Conservation (phyloP, 75 land plant species). For the Adiantum capillusveneris region DNA sequence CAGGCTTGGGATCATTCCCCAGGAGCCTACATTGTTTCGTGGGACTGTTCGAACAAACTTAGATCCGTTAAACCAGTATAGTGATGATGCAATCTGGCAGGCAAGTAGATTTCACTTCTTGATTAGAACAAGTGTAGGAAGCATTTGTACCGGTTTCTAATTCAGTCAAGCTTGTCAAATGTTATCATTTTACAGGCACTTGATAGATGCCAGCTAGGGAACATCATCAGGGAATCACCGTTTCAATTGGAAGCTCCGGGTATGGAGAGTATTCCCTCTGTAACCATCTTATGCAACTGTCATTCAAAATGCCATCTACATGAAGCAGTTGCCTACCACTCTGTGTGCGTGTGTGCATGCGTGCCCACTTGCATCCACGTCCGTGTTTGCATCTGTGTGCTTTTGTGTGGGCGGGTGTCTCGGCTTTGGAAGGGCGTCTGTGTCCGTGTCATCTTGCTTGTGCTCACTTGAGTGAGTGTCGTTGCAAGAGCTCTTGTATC, state of each 20-base stretch:
- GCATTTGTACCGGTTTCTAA: too few relatives aligned
- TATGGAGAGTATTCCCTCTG: too few relatives aligned
- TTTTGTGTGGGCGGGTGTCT: too few relatives aligned
- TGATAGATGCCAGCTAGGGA: constrained; percentile 85
- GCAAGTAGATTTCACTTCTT: constrained; percentile 13
- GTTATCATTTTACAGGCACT: constrained; percentile 73
- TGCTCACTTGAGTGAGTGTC: background rate
- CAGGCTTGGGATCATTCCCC: constrained; percentile 45
- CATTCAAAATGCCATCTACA: background rate
- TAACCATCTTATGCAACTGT: background rate
- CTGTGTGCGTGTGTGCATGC: too few relatives aligned
- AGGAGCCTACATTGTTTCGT: constrained; percentile 43
- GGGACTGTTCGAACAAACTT: constrained; percentile 40
- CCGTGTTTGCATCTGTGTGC: too few relatives aligned
- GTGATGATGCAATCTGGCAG: constrained; percentile 44
- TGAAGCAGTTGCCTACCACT: too few relatives aligned
- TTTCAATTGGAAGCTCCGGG: constrained; percentile 22
- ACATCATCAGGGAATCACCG: constrained; percentile 26
- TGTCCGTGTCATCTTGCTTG: background rate
- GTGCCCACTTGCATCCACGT: too few relatives aligned
- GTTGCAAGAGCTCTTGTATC: background rate
- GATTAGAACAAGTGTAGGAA: too few relatives aligned
- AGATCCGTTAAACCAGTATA: constrained; percentile 32
- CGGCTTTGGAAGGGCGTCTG: background rate
- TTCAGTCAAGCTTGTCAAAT: too few relatives aligned